Evolutionary conservation across 139 green algal species (phyloP).

Genomic region (Chlamydomonas incerta): DNA sequence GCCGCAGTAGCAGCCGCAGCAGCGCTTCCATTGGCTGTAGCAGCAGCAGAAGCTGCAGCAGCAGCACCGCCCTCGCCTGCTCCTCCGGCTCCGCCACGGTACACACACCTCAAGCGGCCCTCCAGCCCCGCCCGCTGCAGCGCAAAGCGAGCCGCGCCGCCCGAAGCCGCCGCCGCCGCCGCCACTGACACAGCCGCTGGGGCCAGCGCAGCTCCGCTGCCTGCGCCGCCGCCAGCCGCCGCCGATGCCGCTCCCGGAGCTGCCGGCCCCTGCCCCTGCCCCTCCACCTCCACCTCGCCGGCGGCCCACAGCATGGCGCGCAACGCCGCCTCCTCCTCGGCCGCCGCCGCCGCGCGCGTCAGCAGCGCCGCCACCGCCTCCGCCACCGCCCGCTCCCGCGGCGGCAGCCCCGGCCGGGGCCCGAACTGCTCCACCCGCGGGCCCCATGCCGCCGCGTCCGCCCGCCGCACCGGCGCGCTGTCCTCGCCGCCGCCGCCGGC

Average conservation of each 20-base stretch:
- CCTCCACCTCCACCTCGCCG: background rate
- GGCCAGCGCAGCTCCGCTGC: background rate
- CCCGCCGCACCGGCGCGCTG: too few species aligned
- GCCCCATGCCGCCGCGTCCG: too few species aligned
- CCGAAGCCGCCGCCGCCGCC: background rate
- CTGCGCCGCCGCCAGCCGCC: too few species aligned
- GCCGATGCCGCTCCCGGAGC: background rate
- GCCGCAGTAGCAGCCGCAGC: background rate
- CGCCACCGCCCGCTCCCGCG: background rate
- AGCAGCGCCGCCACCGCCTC: conserved; percentile 5
- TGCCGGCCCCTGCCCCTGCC: background rate
- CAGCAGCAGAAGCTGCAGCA: background rate
- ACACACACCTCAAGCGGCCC: conserved; percentile 5
- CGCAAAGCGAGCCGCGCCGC: background rate
- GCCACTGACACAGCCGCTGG: background rate
- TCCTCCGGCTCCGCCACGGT: background rate
- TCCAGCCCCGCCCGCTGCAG: conserved; percentile 20
- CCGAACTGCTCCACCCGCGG: background rate
- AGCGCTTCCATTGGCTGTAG: too few species aligned
- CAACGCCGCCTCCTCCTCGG: background rate
- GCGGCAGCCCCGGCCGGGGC: background rate
- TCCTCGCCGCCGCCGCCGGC: too few species aligned
- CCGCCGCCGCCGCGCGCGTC: background rate
- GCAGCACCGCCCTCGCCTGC: background rate
- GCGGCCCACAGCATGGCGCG: background rate